These are phyloP conservation scores for Tritrichomonas musculus DNA, from an alignment of 208 protist species.

Conservation along the genomic window DNA sequence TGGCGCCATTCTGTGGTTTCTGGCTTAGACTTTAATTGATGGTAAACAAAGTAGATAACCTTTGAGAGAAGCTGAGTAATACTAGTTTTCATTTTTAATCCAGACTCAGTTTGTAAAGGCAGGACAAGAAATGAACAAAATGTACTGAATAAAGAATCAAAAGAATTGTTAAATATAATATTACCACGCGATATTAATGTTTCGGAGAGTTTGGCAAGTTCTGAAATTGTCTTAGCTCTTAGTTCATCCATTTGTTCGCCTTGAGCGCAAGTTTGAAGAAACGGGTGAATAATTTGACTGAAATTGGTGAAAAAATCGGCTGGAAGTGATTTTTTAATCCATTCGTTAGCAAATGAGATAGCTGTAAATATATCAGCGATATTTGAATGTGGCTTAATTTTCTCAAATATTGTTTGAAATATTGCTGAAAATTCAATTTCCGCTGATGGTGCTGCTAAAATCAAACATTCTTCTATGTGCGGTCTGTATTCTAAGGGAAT, in stretches of 20 bases:
- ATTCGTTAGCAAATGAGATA: background rate
- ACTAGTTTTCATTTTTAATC: background rate
- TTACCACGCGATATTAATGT: background rate
- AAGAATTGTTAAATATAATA: background rate
- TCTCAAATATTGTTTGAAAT: background rate
- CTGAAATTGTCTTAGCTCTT: background rate
- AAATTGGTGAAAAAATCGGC: background rate
- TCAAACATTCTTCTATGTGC: background rate
- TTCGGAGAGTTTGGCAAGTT: background rate
- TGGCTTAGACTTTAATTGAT: background rate
- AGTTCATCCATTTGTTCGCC: background rate
- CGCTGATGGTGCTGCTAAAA: background rate
- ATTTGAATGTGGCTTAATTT: background rate
- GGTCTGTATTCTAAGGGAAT: background rate
- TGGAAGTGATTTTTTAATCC: background rate
- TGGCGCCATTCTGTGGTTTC: background rate
- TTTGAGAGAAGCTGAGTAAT: background rate
- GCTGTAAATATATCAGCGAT: background rate
- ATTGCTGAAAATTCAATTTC: background rate
- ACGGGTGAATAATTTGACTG: background rate
- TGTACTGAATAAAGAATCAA: background rate
- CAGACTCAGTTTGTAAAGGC: background rate
- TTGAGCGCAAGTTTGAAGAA: background rate
- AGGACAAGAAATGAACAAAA: background rate
- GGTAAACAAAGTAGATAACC: background rate